Base-by-base conservation (phyloP, 2,329 filamentous ascomycete species). In the Diplodia seriata region DNA sequence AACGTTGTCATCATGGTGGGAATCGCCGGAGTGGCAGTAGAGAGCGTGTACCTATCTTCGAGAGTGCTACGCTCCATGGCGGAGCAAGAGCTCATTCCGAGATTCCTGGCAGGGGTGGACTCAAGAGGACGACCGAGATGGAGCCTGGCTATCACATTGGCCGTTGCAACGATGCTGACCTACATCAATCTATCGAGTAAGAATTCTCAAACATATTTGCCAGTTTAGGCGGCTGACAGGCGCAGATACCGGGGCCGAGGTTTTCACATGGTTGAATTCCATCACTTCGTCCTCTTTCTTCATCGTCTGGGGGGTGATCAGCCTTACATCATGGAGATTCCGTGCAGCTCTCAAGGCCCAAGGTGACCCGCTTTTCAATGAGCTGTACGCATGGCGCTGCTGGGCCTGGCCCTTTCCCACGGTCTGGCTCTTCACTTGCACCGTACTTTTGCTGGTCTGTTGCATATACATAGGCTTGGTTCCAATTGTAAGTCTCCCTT, bases 101-200 rank as follows among this genome's bases (percentile, higher is more conserved):
- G 70, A 4, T 71, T 70, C 14, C 63, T 77, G 29, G 76, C 75
- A 8, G 70, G 69, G 11, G 73, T 77, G 0, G 75, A 79, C 63
- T 61, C 61, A 1, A 69, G 70, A 43, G 77, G 77, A 9, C 73
- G 76, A 15, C 77, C 77, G 6, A 76, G 88, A n/a, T 84, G 83
- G 71, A 85, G 85, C 63, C 82, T 89, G 53, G 68, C 78, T 53
- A 72, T 87, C 63, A 82, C 85, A 70, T 78, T 87, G 23, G 76
- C 76, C 15, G 83, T 89, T 56, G 87, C 87, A 0, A 66, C 75
- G n/a, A 33, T 72, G 12, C 56, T 79, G 26, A 75, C 73, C 5
- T 79, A 78, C 57, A 76, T 78, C 38, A 62, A 62, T 15, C 23
- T 62, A 6, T 40, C 31, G 11, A 38, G 57, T 62, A 50, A 36